Base-by-base conservation (phyloP, 2,329 filamentous ascomycete species). In the Neofusicoccum umdonicola region DNA sequence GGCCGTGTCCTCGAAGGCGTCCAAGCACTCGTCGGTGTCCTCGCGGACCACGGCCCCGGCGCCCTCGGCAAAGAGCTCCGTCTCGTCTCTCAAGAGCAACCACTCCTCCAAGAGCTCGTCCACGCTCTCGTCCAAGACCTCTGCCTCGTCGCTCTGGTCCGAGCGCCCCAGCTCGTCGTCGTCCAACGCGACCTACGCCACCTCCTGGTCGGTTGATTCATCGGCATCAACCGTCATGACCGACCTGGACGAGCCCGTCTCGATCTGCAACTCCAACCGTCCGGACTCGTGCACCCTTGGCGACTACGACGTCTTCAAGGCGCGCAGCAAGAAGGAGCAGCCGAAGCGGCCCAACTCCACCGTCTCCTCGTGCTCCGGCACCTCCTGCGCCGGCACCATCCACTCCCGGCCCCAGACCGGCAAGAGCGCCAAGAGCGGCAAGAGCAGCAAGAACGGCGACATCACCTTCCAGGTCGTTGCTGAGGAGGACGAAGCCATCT, bases 381-480 rank as follows among this genome's bases (percentile, higher is more conserved):
- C 56, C 3, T 60, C 56, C 4, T 60, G 56, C 56, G 56, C 56
- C n/a, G 56, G 56, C 56, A 60, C 56, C 56, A 60, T 60, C 56
- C 9, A 60, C 31, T 60, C 56, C n/a, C 11, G 56, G 41, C 56
- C 56, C 15, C 41, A n/a, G 15, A 60, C 56, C 9, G 56, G 31
- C 27, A 60, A 60, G 56, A 60, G 42, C 56, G 47, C 41, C 56
- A 60, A 47, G 56, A 60, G 42, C 56, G 47, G 56, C 56, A 60
- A 60, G 56, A 60, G 42, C 56, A 60, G 56, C 56, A 60, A 60
- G 42, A 22, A 7, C n/a, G 42, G 56, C 56, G 56, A 60, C 41
- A 60, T 60, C 22, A 34, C 56, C 42, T 47, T 60, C 56, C 27
- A 60, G 42, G 42, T 60, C 41, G 56, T 60, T 7, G 56, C 56